phyloP scores from a whole-genome alignment of 2,329 filamentous ascomycete species.

The Venturia carpophila region DNA sequence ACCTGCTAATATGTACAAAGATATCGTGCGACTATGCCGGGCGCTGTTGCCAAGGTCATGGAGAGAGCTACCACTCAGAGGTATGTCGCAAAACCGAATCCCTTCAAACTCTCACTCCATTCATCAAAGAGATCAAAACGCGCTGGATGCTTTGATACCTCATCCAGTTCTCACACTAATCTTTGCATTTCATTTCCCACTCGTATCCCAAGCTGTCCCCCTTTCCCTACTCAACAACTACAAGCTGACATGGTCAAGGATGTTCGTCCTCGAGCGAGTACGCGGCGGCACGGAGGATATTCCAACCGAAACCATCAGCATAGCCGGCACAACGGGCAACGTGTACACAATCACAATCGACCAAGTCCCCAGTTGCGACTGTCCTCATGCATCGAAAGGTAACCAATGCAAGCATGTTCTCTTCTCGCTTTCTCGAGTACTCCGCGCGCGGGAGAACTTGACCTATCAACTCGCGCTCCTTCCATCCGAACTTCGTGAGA shows the following conservation, averaged over 20 bases:
- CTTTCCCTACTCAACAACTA: not conserved
- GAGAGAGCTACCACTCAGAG: conserved; percentile 43
- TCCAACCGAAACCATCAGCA: conserved; percentile 46
- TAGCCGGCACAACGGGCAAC: conserved; percentile 56
- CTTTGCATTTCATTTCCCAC: not conserved
- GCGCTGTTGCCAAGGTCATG: conserved; percentile 40
- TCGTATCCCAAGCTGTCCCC: not conserved
- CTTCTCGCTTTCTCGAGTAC: conserved; percentile 47
- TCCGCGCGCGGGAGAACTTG: conserved; percentile 49
- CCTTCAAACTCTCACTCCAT: no score
- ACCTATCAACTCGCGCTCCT: conserved; percentile 54
- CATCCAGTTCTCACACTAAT: not conserved
- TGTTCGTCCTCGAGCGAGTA: conserved; percentile 50
- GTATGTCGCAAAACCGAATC: conserved; percentile 18
- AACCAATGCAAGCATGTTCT: conserved; percentile 57
- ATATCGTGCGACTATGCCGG: conserved; percentile 35
- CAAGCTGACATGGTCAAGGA: conserved; percentile 23
- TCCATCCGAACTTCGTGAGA: conserved; percentile 48
- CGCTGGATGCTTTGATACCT: not conserved
- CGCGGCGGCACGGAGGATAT: conserved; percentile 37
- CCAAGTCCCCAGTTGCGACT: conserved; percentile 44
- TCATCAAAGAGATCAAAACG: not conserved
- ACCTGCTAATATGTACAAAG: conserved; percentile 20
- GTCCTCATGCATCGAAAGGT: conserved; percentile 47
- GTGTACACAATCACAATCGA: conserved; percentile 50